Base-by-base conservation (phyloP, 1,139 yeast genomes). In the Saccharomyces uvarum region DNA sequence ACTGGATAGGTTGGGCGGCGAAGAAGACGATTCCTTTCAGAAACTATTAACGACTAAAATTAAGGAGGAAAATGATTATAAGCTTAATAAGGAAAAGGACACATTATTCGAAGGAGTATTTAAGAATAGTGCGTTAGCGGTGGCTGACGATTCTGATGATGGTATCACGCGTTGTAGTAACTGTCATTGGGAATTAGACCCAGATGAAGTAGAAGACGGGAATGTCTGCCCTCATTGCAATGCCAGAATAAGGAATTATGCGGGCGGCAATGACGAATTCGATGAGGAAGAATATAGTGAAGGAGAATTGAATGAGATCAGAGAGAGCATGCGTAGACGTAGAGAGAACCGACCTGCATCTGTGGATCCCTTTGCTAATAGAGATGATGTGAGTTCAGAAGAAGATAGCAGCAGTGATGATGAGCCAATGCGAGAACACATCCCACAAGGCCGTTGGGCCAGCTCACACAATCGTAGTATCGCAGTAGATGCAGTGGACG, bases 141-240 rank as follows among this genome's bases (percentile, higher is more conserved):
- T 84, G 2, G 86, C 85, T 53, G 78, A 75, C 53, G 88, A 82
- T 59, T 74, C 72, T 33, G 83, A 83, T 27, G 96, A 88, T 66
- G 93, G 91, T 1, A 90, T 88, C 6, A 82, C 86, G 0, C 72
- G 96, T 54, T 88, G 96, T 66, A 82, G 88, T 2, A 77, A 79
- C 54, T 88, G 96, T 67, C 88, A 83, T 63, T 88, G 95, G 95
- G 96, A 88, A 66, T 82, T 86, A 11, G 70, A 67, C 47, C 58
- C 59, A 3, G 66, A 63, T 41, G 62, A 58, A 53, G 59, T 59
- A 48, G 63, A 57, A 29, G 61, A 56, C 32, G 61, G 58, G 2
- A 62, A 62, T 38, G 58, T 57, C 11, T 61, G 65, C 47, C 65
- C 64, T 2, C 64, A 62, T 51, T 62, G 64, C 54, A 59, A 57